Evolutionary conservation across 2,329 filamentous ascomycete genomes (phyloP).

Genomic region (Trichoderma sp.): DNA sequence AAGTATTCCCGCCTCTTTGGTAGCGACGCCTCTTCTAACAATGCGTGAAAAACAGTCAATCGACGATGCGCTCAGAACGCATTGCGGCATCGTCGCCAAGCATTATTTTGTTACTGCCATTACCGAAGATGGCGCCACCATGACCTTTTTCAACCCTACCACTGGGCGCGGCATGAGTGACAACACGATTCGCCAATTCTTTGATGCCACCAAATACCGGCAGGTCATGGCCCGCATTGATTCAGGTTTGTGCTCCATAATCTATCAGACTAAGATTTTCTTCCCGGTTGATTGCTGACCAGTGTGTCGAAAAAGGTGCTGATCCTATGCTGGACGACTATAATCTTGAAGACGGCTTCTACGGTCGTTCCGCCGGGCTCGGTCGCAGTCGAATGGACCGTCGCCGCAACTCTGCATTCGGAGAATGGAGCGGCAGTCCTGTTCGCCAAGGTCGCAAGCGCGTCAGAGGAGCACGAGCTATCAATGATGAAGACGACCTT

Average conservation of each 20-base stretch:
- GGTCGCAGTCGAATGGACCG: conserved; percentile 39
- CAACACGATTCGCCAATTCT: conserved; percentile 50
- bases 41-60: conserved; percentile 48
- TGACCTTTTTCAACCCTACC: conserved; percentile 53
- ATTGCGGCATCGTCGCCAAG: conserved; percentile 56
- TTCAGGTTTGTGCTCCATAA: conserved; percentile 41
- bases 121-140: conserved; percentile 51
- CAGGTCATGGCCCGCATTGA: conserved; percentile 46
- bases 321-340: conserved; percentile 43
- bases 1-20: neutral
- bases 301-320: conserved; percentile 34
- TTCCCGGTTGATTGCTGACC: neutral
- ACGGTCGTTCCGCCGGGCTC: conserved; percentile 36
- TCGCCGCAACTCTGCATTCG: conserved; percentile 40
- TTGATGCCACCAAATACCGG: conserved; percentile 50
- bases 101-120: conserved; percentile 58
- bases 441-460: conserved; percentile 39
- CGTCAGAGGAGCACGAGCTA: conserved; percentile 43
- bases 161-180: conserved; percentile 46
- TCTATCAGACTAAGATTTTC: neutral
- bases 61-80: conserved; percentile 54
- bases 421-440: conserved; percentile 40
- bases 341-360: conserved; percentile 35
- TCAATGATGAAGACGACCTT: conserved; percentile 48
- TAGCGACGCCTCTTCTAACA: neutral